Evolutionary conservation across 139 green algal species (phyloP).

Genomic region (Chlorella sp.): DNA sequence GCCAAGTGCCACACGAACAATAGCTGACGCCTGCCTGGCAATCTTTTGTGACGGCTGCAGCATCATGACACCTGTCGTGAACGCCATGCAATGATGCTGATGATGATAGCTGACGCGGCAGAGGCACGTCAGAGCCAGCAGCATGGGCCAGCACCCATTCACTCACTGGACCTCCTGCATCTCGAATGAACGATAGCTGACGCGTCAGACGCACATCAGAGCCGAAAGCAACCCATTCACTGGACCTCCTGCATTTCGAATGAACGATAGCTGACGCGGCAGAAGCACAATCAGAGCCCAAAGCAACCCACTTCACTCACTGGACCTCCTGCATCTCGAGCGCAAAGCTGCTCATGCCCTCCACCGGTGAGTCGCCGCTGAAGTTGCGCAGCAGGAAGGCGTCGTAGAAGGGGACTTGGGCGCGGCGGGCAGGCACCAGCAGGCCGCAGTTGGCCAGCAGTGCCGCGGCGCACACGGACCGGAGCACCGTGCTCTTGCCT

Average conservation of each 20-base stretch:
- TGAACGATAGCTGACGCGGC: too few species aligned
- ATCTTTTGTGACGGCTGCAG: too few species aligned
- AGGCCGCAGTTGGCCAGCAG: constrained; percentile 84
- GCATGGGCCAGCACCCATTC: too few species aligned
- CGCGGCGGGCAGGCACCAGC: constrained; percentile 6
- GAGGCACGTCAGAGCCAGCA: too few species aligned
- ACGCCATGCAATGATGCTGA: too few species aligned
- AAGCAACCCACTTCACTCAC: constrained; percentile 20
- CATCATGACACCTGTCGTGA: too few species aligned
- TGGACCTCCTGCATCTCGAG: constrained; percentile 80
- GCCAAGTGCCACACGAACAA: too few species aligned
- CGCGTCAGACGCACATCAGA: too few species aligned
- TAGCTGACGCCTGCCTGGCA: too few species aligned
- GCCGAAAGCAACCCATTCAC: too few species aligned
- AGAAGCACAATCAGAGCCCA: too few species aligned
- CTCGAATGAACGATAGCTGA: constrained; percentile 80
- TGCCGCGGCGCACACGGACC: constrained; percentile 53
- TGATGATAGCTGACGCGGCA: too few species aligned
- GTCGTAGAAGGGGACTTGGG: constrained; percentile 9
- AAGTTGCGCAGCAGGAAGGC: constrained; percentile 34
- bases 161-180: constrained; percentile 66
- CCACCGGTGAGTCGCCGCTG: constrained; percentile 75
- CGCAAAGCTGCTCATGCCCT: constrained; percentile 76
- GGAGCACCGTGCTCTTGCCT: constrained; percentile 89
- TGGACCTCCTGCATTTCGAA: constrained; percentile 80